Conservation (phyloP, 306 rosid genomes). For the Parietaria judaica region DNA sequence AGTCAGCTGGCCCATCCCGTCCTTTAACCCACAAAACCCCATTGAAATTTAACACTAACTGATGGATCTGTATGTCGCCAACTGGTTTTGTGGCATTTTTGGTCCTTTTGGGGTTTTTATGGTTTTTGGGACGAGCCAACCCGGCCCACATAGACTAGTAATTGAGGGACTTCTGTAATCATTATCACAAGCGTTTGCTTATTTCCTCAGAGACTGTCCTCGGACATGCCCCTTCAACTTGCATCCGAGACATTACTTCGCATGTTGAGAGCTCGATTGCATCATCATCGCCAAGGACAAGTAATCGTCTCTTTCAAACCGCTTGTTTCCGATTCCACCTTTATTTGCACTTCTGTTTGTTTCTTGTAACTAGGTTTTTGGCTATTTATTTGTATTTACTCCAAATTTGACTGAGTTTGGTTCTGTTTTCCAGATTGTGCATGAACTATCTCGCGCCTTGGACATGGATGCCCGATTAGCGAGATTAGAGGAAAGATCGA, state of each 20-base stretch:
- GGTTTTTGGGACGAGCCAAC: too few species aligned
- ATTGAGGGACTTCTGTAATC: too few species aligned
- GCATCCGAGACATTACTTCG: slow-evolving; percentile 89
- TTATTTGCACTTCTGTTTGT: too few species aligned
- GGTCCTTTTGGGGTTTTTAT: too few species aligned
- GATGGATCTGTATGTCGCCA: too few species aligned
- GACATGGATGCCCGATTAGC: slow-evolving; percentile 87
- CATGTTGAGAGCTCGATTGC: slow-evolving; percentile 89
- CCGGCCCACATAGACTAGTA: too few species aligned
- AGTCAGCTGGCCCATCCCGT: background rate
- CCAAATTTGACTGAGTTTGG: too few species aligned
- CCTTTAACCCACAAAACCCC: too few species aligned
- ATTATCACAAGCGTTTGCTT: slow-evolving; percentile 12
- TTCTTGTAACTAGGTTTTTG: too few species aligned
- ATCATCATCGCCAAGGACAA: slow-evolving; percentile 90
- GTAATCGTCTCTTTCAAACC: slow-evolving; percentile 27
- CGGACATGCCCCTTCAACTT: slow-evolving; percentile 94
- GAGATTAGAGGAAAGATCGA: slow-evolving; percentile 91
- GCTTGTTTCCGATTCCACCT: background rate
- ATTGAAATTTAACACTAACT: too few species aligned
- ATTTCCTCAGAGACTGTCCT: slow-evolving; percentile 65
- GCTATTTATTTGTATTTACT: too few species aligned
- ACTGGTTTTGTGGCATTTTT: too few species aligned
- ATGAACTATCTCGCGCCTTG: slow-evolving; percentile 74
- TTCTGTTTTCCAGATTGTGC: slow-evolving; percentile 59